These are phyloP conservation scores for Raffaelea deltoideospora DNA, from an alignment of 2,329 filamentous ascomycete genomes.

Conservation along the genomic window DNA sequence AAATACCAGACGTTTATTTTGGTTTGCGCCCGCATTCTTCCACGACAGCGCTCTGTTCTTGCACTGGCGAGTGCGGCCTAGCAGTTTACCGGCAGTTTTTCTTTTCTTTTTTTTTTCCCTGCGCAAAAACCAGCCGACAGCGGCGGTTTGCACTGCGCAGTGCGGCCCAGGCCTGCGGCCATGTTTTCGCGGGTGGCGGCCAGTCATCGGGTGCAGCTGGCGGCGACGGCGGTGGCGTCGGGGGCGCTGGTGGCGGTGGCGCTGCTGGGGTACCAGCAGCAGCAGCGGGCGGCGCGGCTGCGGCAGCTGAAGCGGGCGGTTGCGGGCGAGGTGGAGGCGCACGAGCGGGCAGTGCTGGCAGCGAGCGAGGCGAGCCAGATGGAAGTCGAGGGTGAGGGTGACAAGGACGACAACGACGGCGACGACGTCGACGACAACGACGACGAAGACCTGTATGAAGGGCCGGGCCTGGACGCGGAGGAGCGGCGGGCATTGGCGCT, in stretches of 20 bases:
- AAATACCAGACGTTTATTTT: too few relatives aligned
- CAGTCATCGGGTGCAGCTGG: conserved; percentile 43
- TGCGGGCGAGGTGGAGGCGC: conserved; percentile 15
- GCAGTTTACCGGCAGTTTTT: too few relatives aligned
- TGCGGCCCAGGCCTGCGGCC: conserved; percentile 17
- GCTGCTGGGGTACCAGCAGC: conserved; percentile 45
- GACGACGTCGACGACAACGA: too few relatives aligned
- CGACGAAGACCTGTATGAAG: conserved; percentile 12
- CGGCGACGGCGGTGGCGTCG: conserved; percentile 53
- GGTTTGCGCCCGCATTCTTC: too few relatives aligned
- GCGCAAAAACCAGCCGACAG: background rate
- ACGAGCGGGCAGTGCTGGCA: background rate
- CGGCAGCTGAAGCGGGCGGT: conserved; percentile 46
- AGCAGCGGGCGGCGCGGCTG: conserved; percentile 39
- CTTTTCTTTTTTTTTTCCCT: background rate
- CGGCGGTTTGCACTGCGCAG: too few relatives aligned
- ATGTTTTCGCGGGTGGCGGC: conserved; percentile 27
- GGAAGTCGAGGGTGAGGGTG: too few relatives aligned
- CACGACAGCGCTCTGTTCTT: too few relatives aligned
- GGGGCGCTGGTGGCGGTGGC: conserved; percentile 44
- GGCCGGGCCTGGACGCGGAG: conserved; percentile 36
- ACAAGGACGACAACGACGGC: too few relatives aligned
- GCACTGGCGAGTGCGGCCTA: too few relatives aligned
- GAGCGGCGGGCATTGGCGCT: conserved; percentile 44
- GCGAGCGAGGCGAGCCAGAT: conserved; percentile 6